Percentiles rank a stretch among this genome's conserved stretches.
phyloP scores from a whole-genome alignment of 495 filamentous ascomycete genomes.

The Parathielavia appendiculata region DNA sequence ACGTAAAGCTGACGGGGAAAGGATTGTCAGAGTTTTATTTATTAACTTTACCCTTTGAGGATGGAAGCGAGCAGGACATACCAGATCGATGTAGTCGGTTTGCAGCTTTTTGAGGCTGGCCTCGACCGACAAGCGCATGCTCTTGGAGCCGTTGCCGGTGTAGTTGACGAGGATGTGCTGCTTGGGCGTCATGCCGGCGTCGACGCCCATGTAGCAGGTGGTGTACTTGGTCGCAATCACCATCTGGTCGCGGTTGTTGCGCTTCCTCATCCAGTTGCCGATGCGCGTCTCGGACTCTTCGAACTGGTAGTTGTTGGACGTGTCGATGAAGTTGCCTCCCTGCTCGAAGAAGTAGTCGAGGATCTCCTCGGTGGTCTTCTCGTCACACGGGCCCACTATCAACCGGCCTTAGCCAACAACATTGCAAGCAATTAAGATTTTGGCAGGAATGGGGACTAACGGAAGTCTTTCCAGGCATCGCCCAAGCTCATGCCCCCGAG shows the following conservation, averaged over 20 bases:
- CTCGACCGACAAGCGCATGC: constrained; percentile 50
- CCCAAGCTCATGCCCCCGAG: not conserved
- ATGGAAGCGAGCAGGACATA: not conserved
- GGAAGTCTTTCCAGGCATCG: not conserved
- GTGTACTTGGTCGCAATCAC: constrained; percentile 59
- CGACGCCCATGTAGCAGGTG: constrained; percentile 10
- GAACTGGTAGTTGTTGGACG: constrained; percentile 59
- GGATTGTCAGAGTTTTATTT: no score
- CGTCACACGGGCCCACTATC: no score
- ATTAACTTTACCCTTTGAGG: no score
- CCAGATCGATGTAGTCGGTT: constrained; percentile 62
- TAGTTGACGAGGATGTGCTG: no score
- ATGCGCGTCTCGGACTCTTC: constrained; percentile 60
- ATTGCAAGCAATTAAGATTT: no score
- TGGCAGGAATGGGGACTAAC: no score
- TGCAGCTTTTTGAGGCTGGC: constrained; percentile 56
- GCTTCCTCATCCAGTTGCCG: constrained; percentile 53
- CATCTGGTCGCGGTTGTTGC: constrained; percentile 44
- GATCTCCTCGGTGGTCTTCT: no score
- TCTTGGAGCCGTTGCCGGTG: not conserved
- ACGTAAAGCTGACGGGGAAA: constrained; percentile 40
- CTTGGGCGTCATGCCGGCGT: not conserved
- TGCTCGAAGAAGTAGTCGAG: not conserved
- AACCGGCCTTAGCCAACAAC: no score
- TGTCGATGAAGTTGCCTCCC: constrained; percentile 61